Base-by-base conservation (phyloP, 208 protist genomes). In the Acanthamoeba castellanii region DNA sequence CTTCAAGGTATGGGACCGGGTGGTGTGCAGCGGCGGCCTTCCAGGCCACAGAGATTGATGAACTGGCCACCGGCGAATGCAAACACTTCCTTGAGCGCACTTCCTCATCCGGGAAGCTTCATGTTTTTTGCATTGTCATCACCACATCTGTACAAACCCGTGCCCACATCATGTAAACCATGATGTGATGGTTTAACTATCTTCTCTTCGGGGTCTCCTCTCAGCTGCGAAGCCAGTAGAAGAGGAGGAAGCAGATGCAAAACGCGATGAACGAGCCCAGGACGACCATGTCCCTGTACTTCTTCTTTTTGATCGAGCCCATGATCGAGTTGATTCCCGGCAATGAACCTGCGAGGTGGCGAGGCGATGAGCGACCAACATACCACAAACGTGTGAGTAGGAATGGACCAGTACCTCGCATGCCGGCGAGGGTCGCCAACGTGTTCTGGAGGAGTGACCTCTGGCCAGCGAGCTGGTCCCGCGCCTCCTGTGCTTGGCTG, bases 201-300 rank as follows among this genome's bases (percentile, higher is more conserved):
- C n/a, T 42, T 42, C 2, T 42, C 37, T 42, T 42, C 37, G 50
- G 8, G 32, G 68, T 3, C 30, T 11, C n/a, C 9, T 20, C 27
- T 74, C 27, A 92, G 85, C 64, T 92, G 55, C 85, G 85, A 14
- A 92, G 61, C 85, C 85, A 92, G 64, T 92, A 92, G 85, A 92
- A 92, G 30, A 92, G 30, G 32, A 92, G 55, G 85, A 92, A 92
- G 64, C 85, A 92, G 85, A n/a, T 74, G 64, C 85, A 92, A 52
- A 92, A 74, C 7, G 32, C 85, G 85, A 92, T 92, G 85, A 92
- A 92, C 16, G 42, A 74, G 85, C 85, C 64, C 42, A 92, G 34
- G 20, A 92, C 74, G 25, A 92, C 34, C 59, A 68, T 76, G 59
- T 92, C 85, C 64, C 55, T 92, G 37, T 68, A 92, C 85, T 92